Base-by-base conservation (phyloP, 116 monocot species). In the Phalaenopsis hybrid region DNA sequence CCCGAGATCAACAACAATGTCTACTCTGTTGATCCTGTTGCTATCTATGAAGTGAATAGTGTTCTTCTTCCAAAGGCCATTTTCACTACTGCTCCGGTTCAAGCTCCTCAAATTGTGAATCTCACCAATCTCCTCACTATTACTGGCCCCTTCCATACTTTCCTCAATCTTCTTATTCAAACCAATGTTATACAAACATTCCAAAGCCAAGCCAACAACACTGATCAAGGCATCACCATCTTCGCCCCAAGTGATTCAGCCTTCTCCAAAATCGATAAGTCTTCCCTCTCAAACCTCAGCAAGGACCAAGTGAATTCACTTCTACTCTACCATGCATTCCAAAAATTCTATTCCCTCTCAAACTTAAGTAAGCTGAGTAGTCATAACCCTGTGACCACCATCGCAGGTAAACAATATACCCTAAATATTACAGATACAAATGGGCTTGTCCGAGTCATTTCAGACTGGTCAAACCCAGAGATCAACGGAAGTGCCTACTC, bases 161-260 rank as follows among this genome's bases (percentile, higher is more conserved):
- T 41, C 41, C 41, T 41, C 4, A 41, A 3, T 41, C 41, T 41
- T 77, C 86, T 95, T 18, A 13, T 75, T 4, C 85, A 92, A 80
- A 92, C 95, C 41, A 37, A 91, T 44, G 91, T 92, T 81, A 90
- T 92, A 17, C 76, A 91, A 11, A 93, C 90, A 43, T 90, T 95
- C 87, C 98, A 98, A 79, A 89, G 85, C 87, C 94, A 95, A 81
- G 98, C 95, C 31, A 95, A 98, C 86, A 84, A 92, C 83, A 90
- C 92, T 1, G 82, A 91, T 2, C 84, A 91, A 73, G 98, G 98
- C 25, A 81, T 98, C 80, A 98, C 98, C 82, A 84, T 98, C 88
- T 98, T 98, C 45, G 98, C 86, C 49, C 98, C 98, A 18, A 92
- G 81, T n/a, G 87, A 98, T 85, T 83, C 86, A 0, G 95, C 98